Evolutionary conservation across 805 yeast genomes (phyloP), one percentile per base, ranked within the genome.

Genomic region (Candida saitoana): DNA sequence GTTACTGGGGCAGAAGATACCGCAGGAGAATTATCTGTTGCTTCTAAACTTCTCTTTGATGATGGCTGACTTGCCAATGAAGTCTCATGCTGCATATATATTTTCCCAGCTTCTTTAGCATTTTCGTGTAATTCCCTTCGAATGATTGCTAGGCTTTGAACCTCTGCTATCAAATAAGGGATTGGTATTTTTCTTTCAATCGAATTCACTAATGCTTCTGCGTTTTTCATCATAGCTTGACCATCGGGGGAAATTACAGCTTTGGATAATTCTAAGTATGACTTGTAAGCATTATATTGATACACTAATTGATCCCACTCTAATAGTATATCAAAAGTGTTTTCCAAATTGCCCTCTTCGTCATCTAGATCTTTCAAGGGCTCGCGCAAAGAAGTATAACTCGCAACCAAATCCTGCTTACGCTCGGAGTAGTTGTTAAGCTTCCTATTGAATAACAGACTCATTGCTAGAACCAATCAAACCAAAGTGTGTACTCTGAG

Each of bases 61-160:
- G 38, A 18, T 14, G 31, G 12, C 12, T 12, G 31, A 9, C 15
- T 12, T 8, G 30, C 31, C n/a, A 24, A 24, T 4, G 38, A 20
- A n/a, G 30, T 16, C 31, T 44, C 49, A 14, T 39, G 34, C 17
- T 45, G 53, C 18, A 46, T 41, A n/a, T 55, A 51, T 5, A 63
- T 46, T 39, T 52, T 54, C 2, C 63, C 67, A 3, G 63, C 69
- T 40, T 62, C 65, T 16, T 48, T 43, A 6, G 69, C 67, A 38
- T 56, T 63, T 29, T 62, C 65, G 32, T 42, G 44, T 14, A 59
- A 46, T 33, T 56, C 58, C 15, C 66, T 50, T 38, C 69, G 50
- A 18, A 61, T 44, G n/a, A 56, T 57, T 4, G 61, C 54, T 34
- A 64, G 47, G 17, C 42, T 52, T 6, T 55, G 62, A 7, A 50